phyloP scores from a whole-genome alignment of 306 rosid species.

The Aeschynomene evenia region DNA sequence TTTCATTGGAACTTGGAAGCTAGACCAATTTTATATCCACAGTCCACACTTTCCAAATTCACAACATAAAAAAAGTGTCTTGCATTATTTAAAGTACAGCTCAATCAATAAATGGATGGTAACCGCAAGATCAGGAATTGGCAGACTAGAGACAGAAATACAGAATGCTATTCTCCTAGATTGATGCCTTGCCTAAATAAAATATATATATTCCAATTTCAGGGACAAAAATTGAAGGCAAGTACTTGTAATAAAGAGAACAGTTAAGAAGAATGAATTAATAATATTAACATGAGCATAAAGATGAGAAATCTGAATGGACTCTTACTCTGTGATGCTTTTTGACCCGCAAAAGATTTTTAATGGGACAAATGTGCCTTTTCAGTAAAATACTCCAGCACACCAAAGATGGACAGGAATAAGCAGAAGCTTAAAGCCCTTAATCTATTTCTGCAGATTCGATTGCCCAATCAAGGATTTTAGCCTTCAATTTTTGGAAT shows the following conservation, averaged over 20 bases:
- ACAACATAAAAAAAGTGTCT: background rate
- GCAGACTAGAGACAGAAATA: background rate
- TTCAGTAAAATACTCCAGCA: background rate
- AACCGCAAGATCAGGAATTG: background rate
- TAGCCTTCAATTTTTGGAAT: background rate
- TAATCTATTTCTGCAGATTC: slow-evolving; percentile 17
- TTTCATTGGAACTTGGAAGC: background rate
- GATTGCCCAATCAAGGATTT: background rate
- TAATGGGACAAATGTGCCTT: background rate
- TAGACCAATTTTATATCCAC: background rate
- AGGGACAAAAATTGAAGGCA: slow-evolving; percentile 13
- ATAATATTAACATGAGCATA: background rate
- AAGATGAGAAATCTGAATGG: background rate
- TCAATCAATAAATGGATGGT: background rate
- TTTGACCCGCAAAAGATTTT: slow-evolving; percentile 23
- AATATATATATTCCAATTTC: slow-evolving; percentile 36
- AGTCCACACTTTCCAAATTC: background rate
- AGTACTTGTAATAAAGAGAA: background rate
- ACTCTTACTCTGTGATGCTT: slow-evolving; percentile 18
- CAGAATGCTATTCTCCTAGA: background rate
- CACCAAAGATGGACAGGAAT: slow-evolving; percentile 8
- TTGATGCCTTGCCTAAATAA: slow-evolving; percentile 13
- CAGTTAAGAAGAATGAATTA: background rate
- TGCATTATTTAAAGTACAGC: background rate
- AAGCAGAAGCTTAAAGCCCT: background rate